Percentiles rank a stretch among this genome's conserved stretches.
phyloP scores from a whole-genome alignment of 73 alveolate species.

The Loxodes magnus region DNA sequence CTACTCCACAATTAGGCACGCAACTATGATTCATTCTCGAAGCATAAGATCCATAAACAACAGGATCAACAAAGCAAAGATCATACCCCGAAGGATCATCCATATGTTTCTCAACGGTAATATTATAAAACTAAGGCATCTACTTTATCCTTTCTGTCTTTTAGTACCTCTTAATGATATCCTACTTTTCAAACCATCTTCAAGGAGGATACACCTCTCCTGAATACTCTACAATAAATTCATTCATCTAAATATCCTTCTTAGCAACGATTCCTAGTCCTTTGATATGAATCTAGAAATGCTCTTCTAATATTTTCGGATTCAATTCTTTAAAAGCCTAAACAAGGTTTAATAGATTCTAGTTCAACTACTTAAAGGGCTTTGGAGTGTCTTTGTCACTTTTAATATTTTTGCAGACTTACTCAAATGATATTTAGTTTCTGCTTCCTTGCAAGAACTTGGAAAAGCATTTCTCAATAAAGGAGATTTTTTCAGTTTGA shows the following conservation, averaged over 20 bases:
- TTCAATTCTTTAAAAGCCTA: too few relatives aligned
- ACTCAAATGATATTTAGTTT: too few relatives aligned
- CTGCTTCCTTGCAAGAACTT: too few relatives aligned
- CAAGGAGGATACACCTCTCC: constrained; percentile 95
- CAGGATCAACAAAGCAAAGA: constrained; percentile 82
- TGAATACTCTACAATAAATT: constrained; percentile 81
- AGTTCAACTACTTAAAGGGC: too few relatives aligned
- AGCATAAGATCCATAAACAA: constrained; percentile 83
- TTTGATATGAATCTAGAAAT: too few relatives aligned
- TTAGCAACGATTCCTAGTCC: too few relatives aligned
- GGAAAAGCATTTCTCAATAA: too few relatives aligned
- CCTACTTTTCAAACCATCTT: constrained; percentile 97
- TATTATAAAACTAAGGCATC: constrained; percentile 95
- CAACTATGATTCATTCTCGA: constrained; percentile 91
- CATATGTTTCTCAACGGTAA: constrained; percentile 85
- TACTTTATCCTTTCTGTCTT: constrained; percentile 38
- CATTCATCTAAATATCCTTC: constrained; percentile 83
- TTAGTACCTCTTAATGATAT: constrained; percentile 71
- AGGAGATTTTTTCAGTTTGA: constrained; percentile 44
- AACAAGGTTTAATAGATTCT: too few relatives aligned
- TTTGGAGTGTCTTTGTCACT: too few relatives aligned
- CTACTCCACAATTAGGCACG: constrained; percentile 93
- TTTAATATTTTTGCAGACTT: too few relatives aligned
- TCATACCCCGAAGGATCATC: constrained; percentile 95
- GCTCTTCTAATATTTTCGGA: too few relatives aligned